Base-by-base conservation (phyloP, 2,329 filamentous ascomycete species). In the Sporothrix variecibatus region DNA sequence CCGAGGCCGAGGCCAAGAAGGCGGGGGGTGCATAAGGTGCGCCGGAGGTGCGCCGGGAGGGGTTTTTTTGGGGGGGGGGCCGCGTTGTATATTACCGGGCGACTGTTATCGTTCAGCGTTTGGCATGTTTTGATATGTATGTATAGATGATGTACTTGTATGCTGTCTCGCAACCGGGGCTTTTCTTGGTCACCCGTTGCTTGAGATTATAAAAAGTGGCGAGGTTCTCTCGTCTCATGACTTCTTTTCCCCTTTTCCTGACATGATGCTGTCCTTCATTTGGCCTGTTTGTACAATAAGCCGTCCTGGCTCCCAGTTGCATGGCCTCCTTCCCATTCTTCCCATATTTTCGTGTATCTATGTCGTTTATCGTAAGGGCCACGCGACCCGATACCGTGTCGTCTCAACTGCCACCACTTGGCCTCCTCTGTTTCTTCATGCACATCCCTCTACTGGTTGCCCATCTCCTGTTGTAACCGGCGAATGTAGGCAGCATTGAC, bases 401-500 rank as follows among this genome's bases (percentile, higher is more conserved):
- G 12, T 46, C 65, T 31, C 9, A 11, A 23, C n/a, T n/a, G n/a
- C n/a, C n/a, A n/a, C n/a, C n/a, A n/a, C 20, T 28, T 11, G 8
- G 28, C 9, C n/a, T 28, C 51, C 17, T 23, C 28, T 70, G 20
- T 20, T 5, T 56, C 17, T 28, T 49, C 38, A 2, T 5, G 20
- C 38, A 31, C 9, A 20, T 15, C 56, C n/a, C n/a, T n/a, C 40
- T 56, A 71, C 23, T 60, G 62, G 76, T 81, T 82, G 73, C 77
- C 78, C 73, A 84, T 84, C 84, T 91, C 90, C 77, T 87, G 86
- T 82, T 91, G 89, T 82, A 90, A 82, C 78, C 89, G 87, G 76
- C 83, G 82, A 79, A 94, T 88, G 81, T 94, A 94, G 56, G 90
- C 86, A 67, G 86, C 82, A 84, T 91, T 92, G 79, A 93, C 90